These are phyloP conservation scores for Datisca glomerata DNA, from an alignment of 306 rosid genomes.

Conservation along the genomic window DNA sequence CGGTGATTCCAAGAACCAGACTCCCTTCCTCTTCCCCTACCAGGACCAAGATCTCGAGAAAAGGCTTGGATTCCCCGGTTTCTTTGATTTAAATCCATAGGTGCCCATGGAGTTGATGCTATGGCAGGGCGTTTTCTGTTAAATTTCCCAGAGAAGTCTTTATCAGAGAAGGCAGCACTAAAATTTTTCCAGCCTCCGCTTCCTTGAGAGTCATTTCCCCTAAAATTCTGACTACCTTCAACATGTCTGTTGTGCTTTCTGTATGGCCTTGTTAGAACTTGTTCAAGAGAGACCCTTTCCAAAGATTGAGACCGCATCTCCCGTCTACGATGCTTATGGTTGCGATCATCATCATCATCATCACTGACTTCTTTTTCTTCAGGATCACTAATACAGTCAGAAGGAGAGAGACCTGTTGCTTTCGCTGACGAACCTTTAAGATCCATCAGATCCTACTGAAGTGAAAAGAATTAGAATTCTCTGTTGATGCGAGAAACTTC, in stretches of 20 bases:
- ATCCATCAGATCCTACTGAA: no score
- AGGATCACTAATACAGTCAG: constrained; percentile 10
- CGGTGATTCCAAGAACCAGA: constrained; percentile 74
- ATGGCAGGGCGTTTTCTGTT: constrained; percentile 67
- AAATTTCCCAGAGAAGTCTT: constrained; percentile 45
- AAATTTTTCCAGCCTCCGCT: constrained; percentile 45
- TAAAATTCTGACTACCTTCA: constrained; percentile 53
- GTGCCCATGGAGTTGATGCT: constrained; percentile 36
- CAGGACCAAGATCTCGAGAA: constrained; percentile 43
- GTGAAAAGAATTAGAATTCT: no score
- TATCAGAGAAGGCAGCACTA: constrained; percentile 29
- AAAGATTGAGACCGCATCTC: constrained; percentile 47
- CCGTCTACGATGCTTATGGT: constrained; percentile 30
- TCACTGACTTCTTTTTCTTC: constrained; percentile 89
- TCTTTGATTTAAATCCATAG: constrained; percentile 65
- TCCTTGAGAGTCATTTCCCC: constrained; percentile 69
- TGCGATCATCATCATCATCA: constrained; percentile 91
- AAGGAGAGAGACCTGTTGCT: constrained; percentile 7
- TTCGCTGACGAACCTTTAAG: no score
- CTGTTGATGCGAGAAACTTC: no score
- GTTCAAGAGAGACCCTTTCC: constrained; percentile 69
- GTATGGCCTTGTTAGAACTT: constrained; percentile 58
- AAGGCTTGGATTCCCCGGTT: constrained; percentile 46
- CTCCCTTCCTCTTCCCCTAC: constrained; percentile 94
- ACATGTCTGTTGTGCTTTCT: constrained; percentile 61